A percentile compares a stretch with the other conserved stretches of the same genome.
phyloP scores from a whole-genome alignment of 768 basidiomycete genomes.

The Zangia roseola region DNA sequence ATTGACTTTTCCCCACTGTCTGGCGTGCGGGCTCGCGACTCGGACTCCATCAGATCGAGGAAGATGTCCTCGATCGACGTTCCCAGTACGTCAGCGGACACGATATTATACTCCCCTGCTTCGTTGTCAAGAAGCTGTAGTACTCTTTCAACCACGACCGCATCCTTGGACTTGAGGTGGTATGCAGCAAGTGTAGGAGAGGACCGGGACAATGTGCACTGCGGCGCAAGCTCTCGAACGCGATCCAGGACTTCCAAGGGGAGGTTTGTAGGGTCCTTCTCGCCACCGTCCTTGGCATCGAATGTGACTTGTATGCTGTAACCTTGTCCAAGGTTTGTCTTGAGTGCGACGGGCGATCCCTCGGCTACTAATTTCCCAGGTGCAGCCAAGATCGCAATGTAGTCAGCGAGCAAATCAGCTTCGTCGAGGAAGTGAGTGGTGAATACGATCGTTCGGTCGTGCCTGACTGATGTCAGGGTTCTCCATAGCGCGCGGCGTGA shows the following conservation, averaged over 20 bases:
- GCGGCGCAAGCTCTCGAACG: conserved; percentile 47
- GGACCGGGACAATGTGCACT: conserved; percentile 40
- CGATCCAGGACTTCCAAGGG: conserved; percentile 36
- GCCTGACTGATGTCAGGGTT: conserved; percentile 62
- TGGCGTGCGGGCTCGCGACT: conserved; percentile 4
- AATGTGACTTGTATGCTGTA: conserved; percentile 63
- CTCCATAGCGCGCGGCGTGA: conserved; percentile 79
- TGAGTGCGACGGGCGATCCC: conserved; percentile 73
- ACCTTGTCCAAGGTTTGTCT: conserved; percentile 68
- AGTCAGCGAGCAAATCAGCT: conserved; percentile 74
- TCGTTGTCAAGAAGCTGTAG: conserved; percentile 54
- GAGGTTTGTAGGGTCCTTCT: conserved; percentile 14
- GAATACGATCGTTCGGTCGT: conserved; percentile 68
- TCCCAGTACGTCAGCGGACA: conserved; percentile 64
- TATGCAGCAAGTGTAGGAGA: conserved; percentile 48
- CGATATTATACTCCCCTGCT: conserved; percentile 36
- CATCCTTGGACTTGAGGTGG: conserved; percentile 62
- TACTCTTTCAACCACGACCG: conserved; percentile 50
- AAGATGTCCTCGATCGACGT: conserved; percentile 84
- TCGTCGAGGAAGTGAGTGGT: conserved; percentile 85
- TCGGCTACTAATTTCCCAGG: conserved; percentile 75
- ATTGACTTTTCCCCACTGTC: conserved; percentile 31
- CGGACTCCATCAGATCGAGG: conserved; percentile 61
- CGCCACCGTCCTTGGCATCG: conserved; percentile 30
- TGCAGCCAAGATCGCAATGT: conserved; percentile 70